A percentile compares a stretch with the other conserved stretches of the same genome.
phyloP scores from a whole-genome alignment of 805 yeast genomes.

The Hanseniaspora meyeri region DNA sequence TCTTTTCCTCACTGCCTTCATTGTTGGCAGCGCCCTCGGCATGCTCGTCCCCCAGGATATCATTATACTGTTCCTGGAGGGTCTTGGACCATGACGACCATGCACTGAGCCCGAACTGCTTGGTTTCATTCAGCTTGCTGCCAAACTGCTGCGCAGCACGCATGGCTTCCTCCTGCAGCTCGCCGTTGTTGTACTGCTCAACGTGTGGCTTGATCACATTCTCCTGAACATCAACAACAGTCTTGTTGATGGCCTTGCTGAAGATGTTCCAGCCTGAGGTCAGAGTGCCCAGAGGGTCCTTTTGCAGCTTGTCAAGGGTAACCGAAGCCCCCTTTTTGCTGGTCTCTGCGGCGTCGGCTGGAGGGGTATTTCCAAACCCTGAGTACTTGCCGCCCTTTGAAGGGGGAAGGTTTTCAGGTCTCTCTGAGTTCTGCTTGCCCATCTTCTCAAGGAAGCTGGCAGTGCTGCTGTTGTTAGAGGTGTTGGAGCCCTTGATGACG shows the following conservation, averaged over 20 bases:
- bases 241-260: conserved; percentile 70
- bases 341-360: conserved; percentile 17
- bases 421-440: conserved; percentile 56
- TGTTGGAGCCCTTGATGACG: conserved; percentile 25
- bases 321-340: conserved; percentile 28
- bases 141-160: conserved; percentile 96
- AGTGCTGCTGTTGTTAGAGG: conserved; percentile 36
- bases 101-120: conserved; percentile 61
- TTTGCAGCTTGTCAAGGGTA: conserved; percentile 56
- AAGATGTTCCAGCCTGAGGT: conserved; percentile 90
- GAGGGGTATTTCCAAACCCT: conserved; percentile 80
- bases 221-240: conserved; percentile 76
- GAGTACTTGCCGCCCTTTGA: conserved; percentile 86
- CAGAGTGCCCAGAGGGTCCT: conserved; percentile 83
- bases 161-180: conserved; percentile 66
- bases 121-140: conserved; percentile 81
- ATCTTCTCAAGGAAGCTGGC: conserved; percentile 73
- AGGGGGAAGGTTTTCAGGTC: conserved; percentile 76
- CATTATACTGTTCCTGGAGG: conserved; percentile 27
- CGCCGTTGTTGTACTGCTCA: conserved; percentile 59
- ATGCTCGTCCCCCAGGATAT: conserved; percentile 18
- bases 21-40: conserved; percentile 36
- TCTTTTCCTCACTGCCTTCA: conserved; percentile 28
- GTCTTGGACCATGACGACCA: conserved; percentile 44
- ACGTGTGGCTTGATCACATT: conserved; percentile 84